Percentiles rank a stretch among this genome's conserved stretches.
Conservation (phyloP, 2,329 filamentous ascomycete genomes). For the Stylonectria norvegica region DNA sequence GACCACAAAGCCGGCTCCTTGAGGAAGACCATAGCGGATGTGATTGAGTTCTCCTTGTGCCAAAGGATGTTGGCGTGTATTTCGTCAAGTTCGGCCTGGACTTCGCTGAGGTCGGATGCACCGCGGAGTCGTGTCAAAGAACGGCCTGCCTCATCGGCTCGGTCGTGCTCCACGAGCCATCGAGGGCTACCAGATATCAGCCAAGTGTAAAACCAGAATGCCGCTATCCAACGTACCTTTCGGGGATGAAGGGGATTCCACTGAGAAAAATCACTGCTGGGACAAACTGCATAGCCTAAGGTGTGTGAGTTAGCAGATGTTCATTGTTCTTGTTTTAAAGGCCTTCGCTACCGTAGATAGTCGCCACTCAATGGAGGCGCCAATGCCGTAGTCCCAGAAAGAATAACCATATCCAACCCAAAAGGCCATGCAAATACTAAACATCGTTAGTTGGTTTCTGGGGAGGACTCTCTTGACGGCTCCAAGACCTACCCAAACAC, state of each 20-base stretch:
- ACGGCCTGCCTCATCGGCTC: slow-evolving; percentile 39
- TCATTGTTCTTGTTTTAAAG: too few species aligned
- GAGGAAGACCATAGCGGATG: slow-evolving; percentile 42
- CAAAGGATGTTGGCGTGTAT: slow-evolving; percentile 42
- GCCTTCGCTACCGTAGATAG: too few species aligned
- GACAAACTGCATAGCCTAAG: slow-evolving; percentile 49
- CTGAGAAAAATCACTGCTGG: slow-evolving; percentile 48
- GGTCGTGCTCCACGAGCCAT: slow-evolving; percentile 54
- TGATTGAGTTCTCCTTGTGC: slow-evolving; percentile 20
- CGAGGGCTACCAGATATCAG: slow-evolving; percentile 40
- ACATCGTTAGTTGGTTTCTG: not conserved
- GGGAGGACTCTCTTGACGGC: not conserved
- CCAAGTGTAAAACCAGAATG: slow-evolving; percentile 17
- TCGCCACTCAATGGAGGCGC: slow-evolving; percentile 51
- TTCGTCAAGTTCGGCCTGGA: slow-evolving; percentile 36
- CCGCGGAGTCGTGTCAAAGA: slow-evolving; percentile 50
- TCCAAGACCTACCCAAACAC: slow-evolving; percentile 45
- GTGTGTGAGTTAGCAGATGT: too few species aligned
- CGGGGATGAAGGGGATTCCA: slow-evolving; percentile 51
- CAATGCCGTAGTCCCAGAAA: slow-evolving; percentile 45
- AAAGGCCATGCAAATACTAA: slow-evolving; percentile 8
- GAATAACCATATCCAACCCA: slow-evolving; percentile 57
- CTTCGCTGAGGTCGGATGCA: slow-evolving; percentile 34
- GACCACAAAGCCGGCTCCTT: slow-evolving; percentile 45
- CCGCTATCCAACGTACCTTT: slow-evolving; percentile 44